Percentiles rank a stretch among this genome's conserved stretches.
Evolutionary conservation across 441 rosid species (phyloP).

Genomic region (Gossypium trilobum): DNA sequence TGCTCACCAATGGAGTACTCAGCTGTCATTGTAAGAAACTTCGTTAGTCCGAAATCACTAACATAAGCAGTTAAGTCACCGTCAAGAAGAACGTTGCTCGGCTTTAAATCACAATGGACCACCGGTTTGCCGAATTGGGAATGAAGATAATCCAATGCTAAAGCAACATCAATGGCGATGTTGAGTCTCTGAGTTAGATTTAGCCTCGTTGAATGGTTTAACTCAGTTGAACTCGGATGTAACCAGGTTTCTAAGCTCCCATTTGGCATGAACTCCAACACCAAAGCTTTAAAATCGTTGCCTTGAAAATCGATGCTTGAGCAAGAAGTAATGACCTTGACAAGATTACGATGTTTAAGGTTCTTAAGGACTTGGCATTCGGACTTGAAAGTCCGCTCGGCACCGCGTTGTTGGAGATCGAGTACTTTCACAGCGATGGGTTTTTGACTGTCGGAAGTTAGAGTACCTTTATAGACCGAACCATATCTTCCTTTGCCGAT

Average conservation of each 20-base stretch:
- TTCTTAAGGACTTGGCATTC: conserved; percentile 9
- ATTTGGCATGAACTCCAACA: not conserved
- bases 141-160: conserved; percentile 6
- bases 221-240: conserved; percentile 7
- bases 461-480: not conserved
- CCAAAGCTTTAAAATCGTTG: conserved; percentile 4
- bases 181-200: not conserved
- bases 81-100: conserved; percentile 1
- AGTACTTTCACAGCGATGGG: not conserved
- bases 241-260: not conserved
- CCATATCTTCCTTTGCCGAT: conserved; percentile 1
- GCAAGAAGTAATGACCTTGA: conserved; percentile 4
- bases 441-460: not conserved
- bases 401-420: conserved; percentile 6
- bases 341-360: not conserved
- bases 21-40: not conserved
- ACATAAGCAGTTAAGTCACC: not conserved
- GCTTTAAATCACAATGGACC: conserved; percentile 5
- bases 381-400: not conserved
- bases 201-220: not conserved
- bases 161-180: conserved; percentile 5
- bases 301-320: conserved; percentile 13
- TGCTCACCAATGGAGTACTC: not conserved
- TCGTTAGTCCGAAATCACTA: conserved; percentile 5
- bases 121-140: not conserved